Base-by-base conservation (phyloP, 1,139 yeast species). In the Diutina pseudorugosa region DNA sequence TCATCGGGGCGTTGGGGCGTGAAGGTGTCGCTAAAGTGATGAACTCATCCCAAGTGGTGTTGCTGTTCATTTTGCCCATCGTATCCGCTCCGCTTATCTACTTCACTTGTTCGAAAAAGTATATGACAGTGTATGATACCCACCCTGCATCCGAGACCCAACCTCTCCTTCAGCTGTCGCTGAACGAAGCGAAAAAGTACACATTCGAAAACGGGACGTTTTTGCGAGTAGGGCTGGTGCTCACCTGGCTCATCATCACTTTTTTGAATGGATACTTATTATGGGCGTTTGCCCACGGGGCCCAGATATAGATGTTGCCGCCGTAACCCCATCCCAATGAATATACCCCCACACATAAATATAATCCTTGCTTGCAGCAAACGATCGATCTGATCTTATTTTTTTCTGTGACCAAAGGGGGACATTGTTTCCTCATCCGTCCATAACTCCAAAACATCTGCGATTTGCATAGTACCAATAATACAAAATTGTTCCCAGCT, bases 61-160 rank as follows among this genome's bases (percentile, higher is more conserved):
- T 93, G 47, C 85, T 96, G 3, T 66, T 93, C 56, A 76, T 93
- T 53, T 72, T 93, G 54, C 98, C 98, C 1, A 80, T 90, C 56
- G 95, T 85, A 14, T 77, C 91, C 27, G 96, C 96, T 0, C 98
- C 98, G 8, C 70, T 91, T 58, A 80, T 91, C 50, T 85, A 82
- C 66, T 91, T 91, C 67, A 90, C 97, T 0, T 79, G 89, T 56
- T 78, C 79, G 52, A 83, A 80, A 59, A 69, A 77, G 51, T 82
- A 83, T 55, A 93, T 93, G 98, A 73, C 82, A 50, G 96, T 90
- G 18, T 65, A 67, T 2, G 68, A 64, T n/a, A 67, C 63, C 51
- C 65, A 56, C 4, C 56, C 68, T 21, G 73, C 69, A 50, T 70
- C 67, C 1, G 73, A 66, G 30, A 73, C 20, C 11, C 41, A 19